Base-by-base conservation (phyloP, 371 early-diverging fungal genomes). In the Syncephalastrum monosporum region DNA sequence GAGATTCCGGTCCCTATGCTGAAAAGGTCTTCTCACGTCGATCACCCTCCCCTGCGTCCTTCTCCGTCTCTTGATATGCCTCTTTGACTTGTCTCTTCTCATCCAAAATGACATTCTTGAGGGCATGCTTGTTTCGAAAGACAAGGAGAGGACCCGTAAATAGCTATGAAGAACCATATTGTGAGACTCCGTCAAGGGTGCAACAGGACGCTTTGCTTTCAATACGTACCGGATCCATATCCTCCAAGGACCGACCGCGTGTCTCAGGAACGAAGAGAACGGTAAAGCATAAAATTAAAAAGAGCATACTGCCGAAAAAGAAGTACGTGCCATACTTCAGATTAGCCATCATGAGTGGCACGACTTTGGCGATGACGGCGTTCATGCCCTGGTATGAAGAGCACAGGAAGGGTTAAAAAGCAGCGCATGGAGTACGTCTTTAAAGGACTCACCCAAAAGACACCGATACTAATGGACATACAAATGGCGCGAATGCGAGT, bases 211-310 rank as follows among this genome's bases (percentile, higher is more conserved):
- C 1, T 33, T 8, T 2, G 38, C 10, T 12, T 33, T 7, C 33
- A 21, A 6, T 38, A 41, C 38, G 12, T 53, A 56, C 59, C 55
- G 63, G 61, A 15, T 77, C 72, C 65, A 87, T 82, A 42, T 87
- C 83, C 71, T 87, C 88, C 33, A 87, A 67, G 17, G 80, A 73
- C 27, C 69, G 56, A n/a, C 85, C 87, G 51, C 74, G 72, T 12
- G 89, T 88, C 56, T 88, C 89, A 5, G 86, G 87, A 21, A 88
- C 70, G 17, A 76, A 76, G 27, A 81, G 38, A 57, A 46, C 72
- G 27, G 74, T 70, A 56, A 71, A 82, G 8, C 62, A 3, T 8
- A 71, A 71, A 77, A 82, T 79, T 19, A 71, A 14, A 10, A 86
- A 53, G 23, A 79, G 70, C 21, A 63, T 54, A 41, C 61, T 46